Evolutionary conservation across 192 early-diverging fungal genomes (phyloP), one percentile per base, ranked within the genome.

Genomic region (Coemansia reversa): DNA sequence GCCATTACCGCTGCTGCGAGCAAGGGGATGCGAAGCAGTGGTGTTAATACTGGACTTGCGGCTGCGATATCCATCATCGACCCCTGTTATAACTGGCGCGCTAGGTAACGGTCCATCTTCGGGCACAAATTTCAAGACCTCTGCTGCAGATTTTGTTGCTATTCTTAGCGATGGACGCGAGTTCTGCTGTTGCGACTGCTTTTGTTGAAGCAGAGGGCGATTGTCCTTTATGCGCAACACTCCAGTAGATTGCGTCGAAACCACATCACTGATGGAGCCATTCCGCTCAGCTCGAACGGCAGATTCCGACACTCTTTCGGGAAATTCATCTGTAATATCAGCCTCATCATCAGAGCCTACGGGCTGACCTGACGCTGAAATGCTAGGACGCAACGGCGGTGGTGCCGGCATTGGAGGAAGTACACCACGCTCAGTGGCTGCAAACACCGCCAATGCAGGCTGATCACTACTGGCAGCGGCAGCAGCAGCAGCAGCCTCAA

Each of bases 391-490:
- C 62, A 80, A 57, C 8, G 68, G 51, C 4, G 78, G 78, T 18
- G 78, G 78, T 2, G 73, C 69, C 2, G 78, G 78, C 78, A 81
- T 81, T 11, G 78, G 78, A 4, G 78, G 78, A 8, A 81, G 67
- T 51, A 75, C 73, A 22, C 78, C 78, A 3, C 78, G 60, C 52
- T 81, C 78, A 16, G 73, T 71, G 2, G 78, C 78, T 24, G 72
- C 72, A 57, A 66, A 75, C 25, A 75, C 78, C 2, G 72, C 69
- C 63, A 75, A 22, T 0, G 78, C 61, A 11, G 69, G 73, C 66
- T 75, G 78, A 30, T 81, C 78, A 23, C 42, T 75, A 60, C 45
- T 68, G 12, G 73, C 78, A 24, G 78, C 78, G 12, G 73, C 78
- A 24, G 78, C 78, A 27, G 72, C 78, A 1, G 69, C 68, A 2